These are phyloP conservation scores for Iberis pinnata DNA, from an alignment of 345 rosid species.

Conservation along the genomic window DNA sequence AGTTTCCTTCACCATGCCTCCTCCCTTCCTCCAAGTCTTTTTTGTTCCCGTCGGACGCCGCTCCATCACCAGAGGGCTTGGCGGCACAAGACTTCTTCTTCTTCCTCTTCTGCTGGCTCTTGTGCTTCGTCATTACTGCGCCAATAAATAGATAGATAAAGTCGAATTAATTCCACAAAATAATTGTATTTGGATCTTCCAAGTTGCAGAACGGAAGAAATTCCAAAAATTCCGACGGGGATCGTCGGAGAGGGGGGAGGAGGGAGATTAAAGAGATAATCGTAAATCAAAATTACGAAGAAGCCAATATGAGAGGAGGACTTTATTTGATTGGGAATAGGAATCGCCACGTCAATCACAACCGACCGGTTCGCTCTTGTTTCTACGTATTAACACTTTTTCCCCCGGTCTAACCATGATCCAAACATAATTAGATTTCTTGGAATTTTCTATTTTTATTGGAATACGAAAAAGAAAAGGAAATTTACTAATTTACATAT, in stretches of 20 bases:
- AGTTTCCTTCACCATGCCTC: constrained; percentile 8
- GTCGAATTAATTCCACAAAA: neutral
- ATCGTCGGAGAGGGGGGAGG: constrained; percentile 25
- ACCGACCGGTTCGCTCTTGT: too few relatives aligned
- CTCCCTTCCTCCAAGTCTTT: constrained; percentile 16
- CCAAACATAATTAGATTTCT: too few relatives aligned
- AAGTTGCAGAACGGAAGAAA: neutral
- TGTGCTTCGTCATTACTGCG: constrained; percentile 43
- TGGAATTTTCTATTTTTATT: too few relatives aligned
- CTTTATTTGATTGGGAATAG: constrained; percentile 24
- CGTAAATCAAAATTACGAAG: constrained; percentile 9
- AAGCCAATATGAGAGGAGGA: constrained; percentile 7
- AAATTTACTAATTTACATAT: too few relatives aligned
- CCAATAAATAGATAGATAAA: neutral
- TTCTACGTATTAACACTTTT: constrained; percentile 6
- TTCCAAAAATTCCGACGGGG: constrained; percentile 23
- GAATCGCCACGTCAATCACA: constrained; percentile 17
- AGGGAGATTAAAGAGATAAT: neutral
- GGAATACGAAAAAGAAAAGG: too few relatives aligned
- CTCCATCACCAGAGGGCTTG: constrained; percentile 13
- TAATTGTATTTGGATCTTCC: neutral
- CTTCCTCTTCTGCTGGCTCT: constrained; percentile 37
- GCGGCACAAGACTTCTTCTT: constrained; percentile 33
- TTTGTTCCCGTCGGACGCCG: constrained; percentile 26
- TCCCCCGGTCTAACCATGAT: constrained; percentile 1